Evolutionary conservation across 805 yeast genomes (phyloP).

Genomic region (Lachancea quebecensis): DNA sequence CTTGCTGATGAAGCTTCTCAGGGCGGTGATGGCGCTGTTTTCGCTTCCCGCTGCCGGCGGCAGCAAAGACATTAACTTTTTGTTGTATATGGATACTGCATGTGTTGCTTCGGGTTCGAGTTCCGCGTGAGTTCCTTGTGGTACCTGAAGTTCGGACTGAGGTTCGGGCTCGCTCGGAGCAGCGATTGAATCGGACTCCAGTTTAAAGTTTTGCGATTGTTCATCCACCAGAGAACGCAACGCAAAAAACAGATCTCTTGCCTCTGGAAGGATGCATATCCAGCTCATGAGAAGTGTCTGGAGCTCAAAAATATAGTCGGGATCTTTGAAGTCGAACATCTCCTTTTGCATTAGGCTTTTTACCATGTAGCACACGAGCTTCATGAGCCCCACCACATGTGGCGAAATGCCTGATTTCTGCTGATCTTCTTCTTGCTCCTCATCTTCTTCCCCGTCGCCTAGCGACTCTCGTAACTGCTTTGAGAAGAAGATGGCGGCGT

Average conservation of each 20-base stretch:
- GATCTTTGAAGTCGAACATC: conserved; percentile 38
- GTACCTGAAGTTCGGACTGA: neutral
- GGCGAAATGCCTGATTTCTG: conserved; percentile 28
- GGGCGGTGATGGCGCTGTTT: conserved; percentile 20
- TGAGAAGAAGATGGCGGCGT: conserved; percentile 40
- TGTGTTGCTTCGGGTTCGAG: neutral
- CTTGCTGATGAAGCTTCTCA: conserved; percentile 21
- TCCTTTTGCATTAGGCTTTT: conserved; percentile 42
- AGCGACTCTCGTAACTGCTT: conserved; percentile 22
- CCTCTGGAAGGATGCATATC: conserved; percentile 59
- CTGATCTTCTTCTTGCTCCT: conserved; percentile 10
- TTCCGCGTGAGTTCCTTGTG: neutral
- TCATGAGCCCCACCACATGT: conserved; percentile 38
- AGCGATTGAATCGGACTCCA: neutral
- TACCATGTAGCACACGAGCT: conserved; percentile 57
- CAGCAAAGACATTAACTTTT: conserved; percentile 17
- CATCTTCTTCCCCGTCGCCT: conserved; percentile 8
- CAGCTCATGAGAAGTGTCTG: conserved; percentile 56
- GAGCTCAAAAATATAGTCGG: conserved; percentile 53
- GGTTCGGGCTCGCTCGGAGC: neutral
- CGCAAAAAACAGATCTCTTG: conserved; percentile 48
- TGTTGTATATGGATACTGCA: conserved; percentile 12
- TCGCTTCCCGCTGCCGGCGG: conserved; percentile 22
- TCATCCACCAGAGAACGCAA: conserved; percentile 22
- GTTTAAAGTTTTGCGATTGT: neutral